phyloP scores from a whole-genome alignment of 768 basidiomycete species.

The Wakefieldia striispora region DNA sequence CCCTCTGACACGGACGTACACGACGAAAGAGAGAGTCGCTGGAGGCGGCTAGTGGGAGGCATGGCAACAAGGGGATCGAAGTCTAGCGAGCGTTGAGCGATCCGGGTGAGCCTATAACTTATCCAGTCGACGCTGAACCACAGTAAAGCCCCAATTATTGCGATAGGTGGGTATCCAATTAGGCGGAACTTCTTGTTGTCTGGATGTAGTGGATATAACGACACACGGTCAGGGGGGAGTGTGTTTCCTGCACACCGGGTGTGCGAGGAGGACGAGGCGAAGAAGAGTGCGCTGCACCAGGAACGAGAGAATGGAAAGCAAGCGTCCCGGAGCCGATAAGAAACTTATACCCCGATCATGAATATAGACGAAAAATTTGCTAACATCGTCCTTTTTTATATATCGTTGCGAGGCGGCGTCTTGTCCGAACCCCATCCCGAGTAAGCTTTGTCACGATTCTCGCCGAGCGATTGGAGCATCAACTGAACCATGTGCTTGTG shows the following conservation, averaged over 20 bases:
- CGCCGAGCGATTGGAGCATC: not conserved
- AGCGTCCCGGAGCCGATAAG: not conserved
- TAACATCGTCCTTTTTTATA: slow-evolving; percentile 5
- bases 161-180: slow-evolving; percentile 5
- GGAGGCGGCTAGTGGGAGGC: slow-evolving; percentile 5
- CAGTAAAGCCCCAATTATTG: not conserved
- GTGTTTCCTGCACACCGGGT: slow-evolving; percentile 7
- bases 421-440: not conserved
- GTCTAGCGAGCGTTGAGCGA: not conserved
- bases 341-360: slow-evolving; percentile 2
- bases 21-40: slow-evolving; percentile 4
- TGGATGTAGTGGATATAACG: slow-evolving; percentile 1
- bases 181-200: not conserved
- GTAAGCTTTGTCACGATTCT: not conserved
- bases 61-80: slow-evolving; percentile 8
- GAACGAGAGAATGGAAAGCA: not conserved
- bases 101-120: slow-evolving; percentile 14
- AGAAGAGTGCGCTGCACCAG: slow-evolving; percentile 4
- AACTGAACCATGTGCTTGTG: not conserved
- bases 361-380: slow-evolving; percentile 2
- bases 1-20: not conserved
- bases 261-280: slow-evolving; percentile 13
- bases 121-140: not conserved
- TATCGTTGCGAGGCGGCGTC: not conserved
- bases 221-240: slow-evolving; percentile 3